phyloP scores from a whole-genome alignment of 257 asterid genomes.

The Salvia hispanica region DNA sequence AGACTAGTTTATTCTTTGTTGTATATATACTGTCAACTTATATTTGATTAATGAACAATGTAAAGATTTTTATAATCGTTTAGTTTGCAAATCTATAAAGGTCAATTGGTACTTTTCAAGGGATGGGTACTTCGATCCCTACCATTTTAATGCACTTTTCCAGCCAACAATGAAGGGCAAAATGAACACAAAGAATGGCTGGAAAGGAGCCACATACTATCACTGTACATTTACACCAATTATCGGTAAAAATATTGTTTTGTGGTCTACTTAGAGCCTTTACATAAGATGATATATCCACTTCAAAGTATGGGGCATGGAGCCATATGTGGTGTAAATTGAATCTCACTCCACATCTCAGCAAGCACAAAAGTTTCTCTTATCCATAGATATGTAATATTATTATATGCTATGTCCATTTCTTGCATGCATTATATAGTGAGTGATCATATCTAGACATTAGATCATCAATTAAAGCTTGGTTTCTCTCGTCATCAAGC shows the following conservation, averaged over 20 bases:
- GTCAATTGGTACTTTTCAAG: neutral
- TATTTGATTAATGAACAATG: conserved; percentile 5
- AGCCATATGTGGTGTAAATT: conserved; percentile 43
- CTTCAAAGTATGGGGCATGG: too few species aligned
- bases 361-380: conserved; percentile 28
- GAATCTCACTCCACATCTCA: conserved; percentile 33
- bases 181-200: conserved; percentile 26
- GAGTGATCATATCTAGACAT: neutral
- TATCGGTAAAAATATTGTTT: conserved; percentile 1
- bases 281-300: too few species aligned
- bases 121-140: conserved; percentile 27
- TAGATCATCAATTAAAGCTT: conserved; percentile 36
- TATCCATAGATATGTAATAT: conserved; percentile 30
- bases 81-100: conserved; percentile 2
- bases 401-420: neutral
- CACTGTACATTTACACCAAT: neutral
- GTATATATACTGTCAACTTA: conserved; percentile 28
- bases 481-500: conserved; percentile 57
- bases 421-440: neutral
- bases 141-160: conserved; percentile 31
- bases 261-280: neutral
- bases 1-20: conserved; percentile 15
- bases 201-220: conserved; percentile 34
- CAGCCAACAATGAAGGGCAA: neutral
- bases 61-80: neutral